Evolutionary conservation across 192 early-diverging fungal species (phyloP).

Genomic region (Spinellus fusiger): DNA sequence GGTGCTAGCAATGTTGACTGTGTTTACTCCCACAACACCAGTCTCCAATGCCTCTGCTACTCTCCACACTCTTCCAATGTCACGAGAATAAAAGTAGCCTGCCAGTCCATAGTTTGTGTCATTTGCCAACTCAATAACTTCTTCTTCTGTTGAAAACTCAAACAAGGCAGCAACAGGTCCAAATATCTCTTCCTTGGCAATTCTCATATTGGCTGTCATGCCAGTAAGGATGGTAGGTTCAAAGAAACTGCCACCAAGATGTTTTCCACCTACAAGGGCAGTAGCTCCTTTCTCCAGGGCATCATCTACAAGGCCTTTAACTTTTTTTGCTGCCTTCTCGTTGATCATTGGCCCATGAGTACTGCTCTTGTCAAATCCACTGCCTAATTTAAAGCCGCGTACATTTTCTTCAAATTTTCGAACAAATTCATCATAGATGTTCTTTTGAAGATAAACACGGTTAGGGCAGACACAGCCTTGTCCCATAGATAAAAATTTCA

Average conservation of each 20-base stretch:
- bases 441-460: conserved; percentile 69
- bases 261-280: conserved; percentile 59
- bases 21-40: conserved; percentile 91
- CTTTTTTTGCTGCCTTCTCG: conserved; percentile 60
- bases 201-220: conserved; percentile 61
- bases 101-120: no score
- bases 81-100: no score
- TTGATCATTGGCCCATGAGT: conserved; percentile 86
- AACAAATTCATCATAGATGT: conserved; percentile 61
- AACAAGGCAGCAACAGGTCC: no score
- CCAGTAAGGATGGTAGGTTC: conserved; percentile 74
- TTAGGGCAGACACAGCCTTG: conserved; percentile 79
- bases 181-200: conserved; percentile 82
- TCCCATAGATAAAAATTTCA: conserved; percentile 69
- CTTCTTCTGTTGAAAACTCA: no score
- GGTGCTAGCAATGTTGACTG: conserved; percentile 45
- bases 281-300: conserved; percentile 69
- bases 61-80: no score
- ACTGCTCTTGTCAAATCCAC: conserved; percentile 59
- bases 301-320: conserved; percentile 61
- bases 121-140: no score
- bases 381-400: conserved; percentile 57
- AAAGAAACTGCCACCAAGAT: conserved; percentile 63
- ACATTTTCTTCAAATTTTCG: conserved; percentile 47
- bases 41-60: conserved; percentile 76